A percentile compares a stretch with the other conserved stretches of the same genome.
phyloP scores from a whole-genome alignment of 176 grass and related monocot species.

The Aegilops sharonensis region DNA sequence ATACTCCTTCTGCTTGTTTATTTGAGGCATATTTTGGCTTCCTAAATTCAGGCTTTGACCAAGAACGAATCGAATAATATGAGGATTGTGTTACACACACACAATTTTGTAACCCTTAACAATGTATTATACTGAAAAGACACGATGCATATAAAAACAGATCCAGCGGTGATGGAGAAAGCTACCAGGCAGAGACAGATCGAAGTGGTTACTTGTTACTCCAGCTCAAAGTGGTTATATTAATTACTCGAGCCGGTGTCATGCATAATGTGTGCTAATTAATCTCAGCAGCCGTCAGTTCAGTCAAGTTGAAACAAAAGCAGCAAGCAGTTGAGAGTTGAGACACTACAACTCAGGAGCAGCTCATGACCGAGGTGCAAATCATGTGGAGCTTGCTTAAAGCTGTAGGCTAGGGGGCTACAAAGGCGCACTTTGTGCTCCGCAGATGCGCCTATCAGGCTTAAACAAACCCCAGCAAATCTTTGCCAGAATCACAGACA shows the following conservation, averaged over 20 bases:
- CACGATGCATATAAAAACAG: no score
- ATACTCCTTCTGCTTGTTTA: not conserved
- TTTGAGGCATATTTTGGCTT: not conserved
- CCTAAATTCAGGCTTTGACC: not conserved
- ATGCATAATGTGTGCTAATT: not conserved
- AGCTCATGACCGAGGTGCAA: slow-evolving; percentile 41
- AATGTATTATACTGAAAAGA: not conserved
- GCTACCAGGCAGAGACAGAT: slow-evolving; percentile 31
- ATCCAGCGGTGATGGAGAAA: no score
- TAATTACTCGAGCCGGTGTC: slow-evolving; percentile 18
- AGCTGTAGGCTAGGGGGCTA: slow-evolving; percentile 34
- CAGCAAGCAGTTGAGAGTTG: not conserved
- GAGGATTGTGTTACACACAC: not conserved
- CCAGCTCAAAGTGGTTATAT: slow-evolving; percentile 17
- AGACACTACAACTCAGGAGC: slow-evolving; percentile 47
- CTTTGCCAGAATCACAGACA: slow-evolving; percentile 26
- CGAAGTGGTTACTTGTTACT: slow-evolving; percentile 22
- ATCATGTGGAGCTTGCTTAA: slow-evolving; percentile 67
- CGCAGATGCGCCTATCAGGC: slow-evolving; percentile 30
- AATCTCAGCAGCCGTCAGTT: not conserved
- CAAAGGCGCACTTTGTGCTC: slow-evolving; percentile 32
- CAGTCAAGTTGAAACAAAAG: slow-evolving; percentile 32
- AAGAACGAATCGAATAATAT: not conserved
- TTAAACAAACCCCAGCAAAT: slow-evolving; percentile 43
- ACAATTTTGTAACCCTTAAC: not conserved